Conservation (phyloP, 371 early-diverging fungal species). For the Actinomortierella ambigua region DNA sequence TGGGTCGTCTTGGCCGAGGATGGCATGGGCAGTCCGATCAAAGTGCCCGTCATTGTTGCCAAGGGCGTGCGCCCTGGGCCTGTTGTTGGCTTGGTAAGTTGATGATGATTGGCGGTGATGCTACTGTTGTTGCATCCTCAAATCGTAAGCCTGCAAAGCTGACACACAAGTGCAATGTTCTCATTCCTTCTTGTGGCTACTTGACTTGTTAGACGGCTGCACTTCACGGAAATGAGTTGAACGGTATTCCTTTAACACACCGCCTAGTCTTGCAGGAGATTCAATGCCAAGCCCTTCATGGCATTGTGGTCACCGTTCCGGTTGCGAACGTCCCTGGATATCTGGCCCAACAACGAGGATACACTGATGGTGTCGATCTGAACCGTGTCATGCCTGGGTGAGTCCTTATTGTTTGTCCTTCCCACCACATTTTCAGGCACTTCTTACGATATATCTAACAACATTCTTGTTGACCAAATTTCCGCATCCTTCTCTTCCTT, state of each 20-base stretch:
- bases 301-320: slow-evolving; percentile 89
- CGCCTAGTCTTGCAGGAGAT: slow-evolving; percentile 81
- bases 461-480: background rate
- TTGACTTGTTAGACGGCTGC: slow-evolving; percentile 61
- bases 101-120: too few relatives aligned
- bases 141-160: too few relatives aligned
- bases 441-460: background rate
- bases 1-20: slow-evolving; percentile 69
- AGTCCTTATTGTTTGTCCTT: background rate
- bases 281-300: slow-evolving; percentile 70
- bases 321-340: slow-evolving; percentile 90
- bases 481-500: slow-evolving; percentile 3
- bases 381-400: slow-evolving; percentile 88
- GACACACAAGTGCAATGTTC: too few relatives aligned
- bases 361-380: slow-evolving; percentile 82
- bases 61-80: slow-evolving; percentile 59
- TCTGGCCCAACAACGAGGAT: slow-evolving; percentile 78
- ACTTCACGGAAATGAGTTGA: slow-evolving; percentile 91
- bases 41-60: slow-evolving; percentile 69
- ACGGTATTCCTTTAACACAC: slow-evolving; percentile 92
- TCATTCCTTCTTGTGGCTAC: background rate
- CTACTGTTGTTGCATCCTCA: too few relatives aligned
- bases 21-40: slow-evolving; percentile 60
- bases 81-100: slow-evolving; percentile 53
- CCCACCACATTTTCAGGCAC: background rate